These are phyloP conservation scores for Corymbia maculata DNA, from an alignment of 345 rosid genomes.

Conservation along the genomic window DNA sequence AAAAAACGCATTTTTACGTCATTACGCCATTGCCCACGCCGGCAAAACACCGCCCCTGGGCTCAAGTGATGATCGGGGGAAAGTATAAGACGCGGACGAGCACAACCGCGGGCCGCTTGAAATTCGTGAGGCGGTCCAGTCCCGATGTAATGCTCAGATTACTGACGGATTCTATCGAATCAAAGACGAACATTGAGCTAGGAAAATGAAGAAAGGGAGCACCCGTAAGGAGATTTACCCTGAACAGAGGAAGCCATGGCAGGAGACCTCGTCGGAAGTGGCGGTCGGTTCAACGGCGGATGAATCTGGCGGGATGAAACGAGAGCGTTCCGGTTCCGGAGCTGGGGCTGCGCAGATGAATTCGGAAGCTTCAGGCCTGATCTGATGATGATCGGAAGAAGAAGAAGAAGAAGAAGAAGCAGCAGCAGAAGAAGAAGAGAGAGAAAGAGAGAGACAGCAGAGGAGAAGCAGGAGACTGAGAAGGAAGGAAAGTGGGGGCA, in stretches of 20 bases:
- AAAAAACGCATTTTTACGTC: background rate
- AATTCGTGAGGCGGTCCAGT: background rate
- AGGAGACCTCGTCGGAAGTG: background rate
- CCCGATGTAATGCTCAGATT: background rate
- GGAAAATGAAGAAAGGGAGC: background rate
- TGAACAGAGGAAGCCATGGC: background rate
- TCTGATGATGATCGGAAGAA: background rate
- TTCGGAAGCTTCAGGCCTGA: background rate
- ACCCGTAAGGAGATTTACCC: background rate
- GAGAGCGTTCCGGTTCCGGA: background rate
- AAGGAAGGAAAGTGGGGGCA: background rate
- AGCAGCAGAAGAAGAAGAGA: background rate
- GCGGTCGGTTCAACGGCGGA: background rate
- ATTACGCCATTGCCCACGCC: background rate
- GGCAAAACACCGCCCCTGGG: background rate
- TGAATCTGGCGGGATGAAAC: background rate
- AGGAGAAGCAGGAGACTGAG: background rate
- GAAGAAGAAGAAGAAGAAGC: background rate
- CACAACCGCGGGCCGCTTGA: background rate
- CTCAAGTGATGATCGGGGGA: background rate
- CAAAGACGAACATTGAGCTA: background rate
- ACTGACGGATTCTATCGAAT: background rate
- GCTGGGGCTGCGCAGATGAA: background rate
- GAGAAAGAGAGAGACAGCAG: background rate
- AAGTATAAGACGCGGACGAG: background rate